A percentile compares a stretch with the other conserved stretches of the same genome.
Evolutionary conservation across 139 green algal genomes (phyloP).

Genomic region (Chlamydomonas sp.): DNA sequence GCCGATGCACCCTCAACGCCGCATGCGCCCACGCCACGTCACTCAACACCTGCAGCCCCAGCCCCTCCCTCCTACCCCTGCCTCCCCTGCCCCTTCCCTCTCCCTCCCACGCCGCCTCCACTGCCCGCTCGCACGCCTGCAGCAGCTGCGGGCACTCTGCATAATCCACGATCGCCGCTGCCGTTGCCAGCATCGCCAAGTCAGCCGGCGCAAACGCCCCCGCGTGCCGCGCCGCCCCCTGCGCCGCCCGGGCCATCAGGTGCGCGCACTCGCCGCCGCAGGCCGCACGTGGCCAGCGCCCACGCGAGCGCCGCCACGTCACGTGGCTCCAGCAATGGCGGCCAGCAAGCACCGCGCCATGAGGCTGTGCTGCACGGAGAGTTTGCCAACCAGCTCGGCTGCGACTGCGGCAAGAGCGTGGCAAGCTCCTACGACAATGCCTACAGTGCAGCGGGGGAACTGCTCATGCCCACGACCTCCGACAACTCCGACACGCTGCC

Average conservation of each 20-base stretch:
- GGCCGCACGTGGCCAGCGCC: conserved; percentile 13
- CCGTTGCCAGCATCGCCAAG: conserved; percentile 9
- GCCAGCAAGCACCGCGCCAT: too few relatives aligned
- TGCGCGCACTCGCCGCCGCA: not conserved
- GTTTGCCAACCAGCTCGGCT: too few relatives aligned
- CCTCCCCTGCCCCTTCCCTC: not conserved
- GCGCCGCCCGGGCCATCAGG: conserved; percentile 5
- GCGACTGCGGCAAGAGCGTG: too few relatives aligned
- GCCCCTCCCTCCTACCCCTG: not conserved
- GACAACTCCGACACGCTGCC: too few relatives aligned
- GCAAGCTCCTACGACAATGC: too few relatives aligned
- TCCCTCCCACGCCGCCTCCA: not conserved
- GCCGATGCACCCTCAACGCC: conserved; percentile 8
- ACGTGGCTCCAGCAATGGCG: not conserved
- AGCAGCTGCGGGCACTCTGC: not conserved
- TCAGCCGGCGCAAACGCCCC: not conserved
- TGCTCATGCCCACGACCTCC: too few relatives aligned
- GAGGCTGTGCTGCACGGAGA: too few relatives aligned
- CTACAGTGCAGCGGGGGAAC: too few relatives aligned
- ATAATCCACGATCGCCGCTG: not conserved
- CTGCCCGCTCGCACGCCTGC: not conserved
- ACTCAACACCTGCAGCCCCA: not conserved
- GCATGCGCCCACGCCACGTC: conserved; percentile 33
- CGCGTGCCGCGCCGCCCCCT: not conserved
- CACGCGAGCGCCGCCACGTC: conserved; percentile 29